Evolutionary conservation across 495 filamentous ascomycete species (phyloP), one percentile per base, ranked within the genome.

Genomic region (Cryomyces minteri): DNA sequence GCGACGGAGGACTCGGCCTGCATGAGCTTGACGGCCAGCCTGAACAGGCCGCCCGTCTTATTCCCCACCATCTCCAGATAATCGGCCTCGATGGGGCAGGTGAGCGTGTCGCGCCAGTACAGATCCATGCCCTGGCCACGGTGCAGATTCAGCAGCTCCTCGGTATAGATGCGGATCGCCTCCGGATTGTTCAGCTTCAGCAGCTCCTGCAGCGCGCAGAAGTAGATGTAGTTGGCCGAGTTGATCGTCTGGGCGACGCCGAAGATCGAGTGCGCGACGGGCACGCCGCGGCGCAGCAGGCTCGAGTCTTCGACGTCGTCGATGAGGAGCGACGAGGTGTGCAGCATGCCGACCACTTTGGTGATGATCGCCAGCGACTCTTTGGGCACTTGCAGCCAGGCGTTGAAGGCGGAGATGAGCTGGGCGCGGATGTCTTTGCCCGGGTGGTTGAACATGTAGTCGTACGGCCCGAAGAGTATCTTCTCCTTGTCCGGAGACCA

Each of bases 21-120:
- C 90, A 99, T 96, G 31, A 99, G 68, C 61, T 93, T 90, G 49
- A 96, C 77, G 28, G 86, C 90, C 8, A 99, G 70, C 42, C 90
- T 75, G 69, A 99, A 96, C 6, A 99, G 72, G 2, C 90, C 90
- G 29, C 90, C 90, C 4, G 90, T 99, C 63, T 99, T 96, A 65
- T 96, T 96, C 51, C 79, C 77, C 38, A 98, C 92, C 90, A 98
- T 98, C 61, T 96, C 88, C 11, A 98, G 73, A 64, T 98, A 98
- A 57, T 96, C 88, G 49, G 94, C 86, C 63, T 96, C 88, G 40
- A 74, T 86, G 30, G 90, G 90, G 59, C 87, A 94, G 31, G 79
- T 94, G 42, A 95, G 68, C 5, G 84, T 86, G 63, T 96, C 90
- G 9, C 90, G 73, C 90, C 90, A 99, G 68, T 83, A 94, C 43